Evolutionary conservation across 2,329 filamentous ascomycete genomes (phyloP).

Genomic region (Remersonia thermophila): DNA sequence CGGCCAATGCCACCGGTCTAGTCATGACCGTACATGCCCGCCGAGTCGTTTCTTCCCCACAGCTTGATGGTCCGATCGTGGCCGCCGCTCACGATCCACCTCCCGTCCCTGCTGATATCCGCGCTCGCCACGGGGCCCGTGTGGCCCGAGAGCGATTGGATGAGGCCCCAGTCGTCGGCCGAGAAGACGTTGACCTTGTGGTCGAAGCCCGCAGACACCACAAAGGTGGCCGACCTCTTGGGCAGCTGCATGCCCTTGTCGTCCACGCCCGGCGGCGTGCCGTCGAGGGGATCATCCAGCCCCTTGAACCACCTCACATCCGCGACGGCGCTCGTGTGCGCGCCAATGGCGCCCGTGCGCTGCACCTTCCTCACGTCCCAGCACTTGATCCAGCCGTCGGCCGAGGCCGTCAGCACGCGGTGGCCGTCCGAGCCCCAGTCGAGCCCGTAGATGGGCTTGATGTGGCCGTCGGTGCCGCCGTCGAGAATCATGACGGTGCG

Average conservation of each 20-base stretch:
- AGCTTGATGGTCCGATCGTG: constrained; percentile 93
- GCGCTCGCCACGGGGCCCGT: constrained; percentile 84
- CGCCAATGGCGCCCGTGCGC: constrained; percentile 72
- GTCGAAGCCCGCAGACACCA: constrained; percentile 85
- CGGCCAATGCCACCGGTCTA: too few species aligned
- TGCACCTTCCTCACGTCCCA: constrained; percentile 92
- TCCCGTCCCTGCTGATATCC: constrained; percentile 74
- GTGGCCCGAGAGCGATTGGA: constrained; percentile 80
- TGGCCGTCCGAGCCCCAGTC: constrained; percentile 90
- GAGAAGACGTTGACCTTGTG: constrained; percentile 93
- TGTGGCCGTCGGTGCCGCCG: constrained; percentile 65
- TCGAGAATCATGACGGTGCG: constrained; percentile 93
- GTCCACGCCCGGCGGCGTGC: constrained; percentile 45
- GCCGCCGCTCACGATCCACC: constrained; percentile 88
- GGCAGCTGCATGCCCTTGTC: constrained; percentile 56
- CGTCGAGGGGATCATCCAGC: constrained; percentile 57
- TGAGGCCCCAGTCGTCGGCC: constrained; percentile 86
- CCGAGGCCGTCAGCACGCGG: constrained; percentile 82
- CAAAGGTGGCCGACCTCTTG: constrained; percentile 82
- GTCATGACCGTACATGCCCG: constrained; percentile 13
- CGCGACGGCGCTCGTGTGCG: constrained; percentile 82
- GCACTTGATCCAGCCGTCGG: constrained; percentile 92
- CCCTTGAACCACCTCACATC: constrained; percentile 93
- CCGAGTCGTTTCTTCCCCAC: constrained; percentile 70
- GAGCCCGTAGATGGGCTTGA: constrained; percentile 83